These are phyloP conservation scores for Amanita inopinata DNA, from an alignment of 768 basidiomycete species.

Conservation along the genomic window DNA sequence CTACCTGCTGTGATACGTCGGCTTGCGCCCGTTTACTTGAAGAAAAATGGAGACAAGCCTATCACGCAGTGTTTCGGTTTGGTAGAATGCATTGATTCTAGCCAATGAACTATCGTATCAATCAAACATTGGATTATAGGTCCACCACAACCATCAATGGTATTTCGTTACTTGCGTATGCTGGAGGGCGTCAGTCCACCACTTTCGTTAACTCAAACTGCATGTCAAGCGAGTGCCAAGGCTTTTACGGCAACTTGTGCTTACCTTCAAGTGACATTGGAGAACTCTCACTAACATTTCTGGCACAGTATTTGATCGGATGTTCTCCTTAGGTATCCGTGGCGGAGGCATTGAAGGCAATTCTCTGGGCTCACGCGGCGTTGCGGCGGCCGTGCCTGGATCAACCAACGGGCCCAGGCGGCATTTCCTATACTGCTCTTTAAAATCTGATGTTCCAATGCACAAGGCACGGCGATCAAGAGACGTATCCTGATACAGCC, in stretches of 20 bases:
- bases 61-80: constrained; percentile 79
- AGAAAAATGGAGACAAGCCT: constrained; percentile 90
- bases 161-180: constrained; percentile 83
- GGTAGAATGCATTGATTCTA: constrained; percentile 25
- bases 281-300: constrained; percentile 6
- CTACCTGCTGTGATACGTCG: constrained; percentile 72
- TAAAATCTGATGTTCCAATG: constrained; percentile 49
- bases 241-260: constrained; percentile 79
- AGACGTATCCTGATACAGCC: constrained; percentile 8
- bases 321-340: constrained; percentile 84
- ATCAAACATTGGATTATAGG: constrained; percentile 28
- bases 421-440: constrained; percentile 75
- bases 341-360: constrained; percentile 60
- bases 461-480: constrained; percentile 28
- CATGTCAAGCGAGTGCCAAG: constrained; percentile 84
- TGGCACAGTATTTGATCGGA: constrained; percentile 69
- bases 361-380: constrained; percentile 51
- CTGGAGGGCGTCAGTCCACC: constrained; percentile 89
- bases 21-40: constrained; percentile 78
- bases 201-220: constrained; percentile 74
- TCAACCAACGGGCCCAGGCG: constrained; percentile 64
- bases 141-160: constrained; percentile 85
- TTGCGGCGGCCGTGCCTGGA: constrained; percentile 54
- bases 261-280: constrained; percentile 16
- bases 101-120: background rate